A percentile compares a stretch with the other conserved stretches of the same genome.
Evolutionary conservation across 2,329 filamentous ascomycete species (phyloP).

Genomic region (Talaromyces sp.): DNA sequence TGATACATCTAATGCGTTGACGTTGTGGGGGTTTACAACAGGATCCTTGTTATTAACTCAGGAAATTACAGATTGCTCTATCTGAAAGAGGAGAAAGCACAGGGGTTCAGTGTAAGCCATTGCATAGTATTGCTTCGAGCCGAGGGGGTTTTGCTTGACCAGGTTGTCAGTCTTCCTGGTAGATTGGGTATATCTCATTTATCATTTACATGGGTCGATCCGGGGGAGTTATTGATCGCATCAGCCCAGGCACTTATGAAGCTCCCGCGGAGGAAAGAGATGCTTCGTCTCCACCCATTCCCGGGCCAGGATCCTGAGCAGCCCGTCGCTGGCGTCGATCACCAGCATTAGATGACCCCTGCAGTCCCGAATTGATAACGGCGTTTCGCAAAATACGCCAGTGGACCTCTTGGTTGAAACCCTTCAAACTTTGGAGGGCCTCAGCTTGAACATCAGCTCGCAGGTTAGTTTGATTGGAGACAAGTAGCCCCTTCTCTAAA

Average conservation of each 20-base stretch:
- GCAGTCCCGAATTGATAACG: conserved; percentile 73
- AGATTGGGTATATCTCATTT: conserved; percentile 26
- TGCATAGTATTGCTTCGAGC: conserved; percentile 5
- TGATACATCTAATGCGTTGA: too few relatives aligned
- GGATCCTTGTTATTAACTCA: too few relatives aligned
- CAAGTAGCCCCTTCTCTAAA: conserved; percentile 76
- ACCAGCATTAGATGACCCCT: conserved; percentile 52
- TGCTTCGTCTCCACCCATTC: background rate
- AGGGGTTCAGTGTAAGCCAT: background rate
- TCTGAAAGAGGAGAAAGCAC: background rate
- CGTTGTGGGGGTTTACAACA: too few relatives aligned
- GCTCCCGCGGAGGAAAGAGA: background rate
- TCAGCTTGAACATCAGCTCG: conserved; percentile 71
- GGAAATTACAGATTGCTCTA: too few relatives aligned
- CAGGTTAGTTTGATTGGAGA: conserved; percentile 68
- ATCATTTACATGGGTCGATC: conserved; percentile 15
- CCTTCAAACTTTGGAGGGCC: conserved; percentile 67
- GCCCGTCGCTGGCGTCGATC: conserved; percentile 4
- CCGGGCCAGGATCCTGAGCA: too few relatives aligned
- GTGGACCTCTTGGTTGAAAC: conserved; percentile 74
- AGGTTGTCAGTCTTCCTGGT: background rate
- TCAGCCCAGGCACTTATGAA: too few relatives aligned
- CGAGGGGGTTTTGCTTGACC: background rate
- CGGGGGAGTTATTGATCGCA: too few relatives aligned
- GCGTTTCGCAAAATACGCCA: conserved; percentile 78